phyloP scores from a whole-genome alignment of 1,284 basidiomycete genomes.

The Fereydounia khargensis region DNA sequence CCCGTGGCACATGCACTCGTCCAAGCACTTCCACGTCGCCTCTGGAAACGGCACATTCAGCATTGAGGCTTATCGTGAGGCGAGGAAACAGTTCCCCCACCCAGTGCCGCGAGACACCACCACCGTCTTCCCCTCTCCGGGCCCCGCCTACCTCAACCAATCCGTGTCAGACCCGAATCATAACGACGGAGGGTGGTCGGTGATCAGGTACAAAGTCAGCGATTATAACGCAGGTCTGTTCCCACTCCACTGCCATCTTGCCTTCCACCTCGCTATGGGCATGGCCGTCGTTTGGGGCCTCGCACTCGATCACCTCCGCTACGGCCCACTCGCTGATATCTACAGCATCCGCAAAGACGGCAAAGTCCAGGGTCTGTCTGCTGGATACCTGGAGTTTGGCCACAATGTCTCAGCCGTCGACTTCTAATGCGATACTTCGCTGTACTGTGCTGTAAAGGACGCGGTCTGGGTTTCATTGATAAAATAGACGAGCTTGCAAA shows the following conservation, averaged over 20 bases:
- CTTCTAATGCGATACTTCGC: too few species aligned
- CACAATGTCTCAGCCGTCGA: constrained; percentile 1
- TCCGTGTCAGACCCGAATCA: constrained; percentile 4
- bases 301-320: constrained; percentile 4
- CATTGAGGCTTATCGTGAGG: neutral
- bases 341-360: neutral
- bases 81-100: neutral
- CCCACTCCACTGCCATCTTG: constrained; percentile 33
- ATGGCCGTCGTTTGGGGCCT: constrained; percentile 34
- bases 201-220: constrained; percentile 32
- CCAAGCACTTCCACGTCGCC: constrained; percentile 28
- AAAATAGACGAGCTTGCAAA: too few species aligned
- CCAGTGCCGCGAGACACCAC: constrained; percentile 40
- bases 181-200: constrained; percentile 29
- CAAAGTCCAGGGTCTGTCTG: neutral
- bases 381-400: neutral
- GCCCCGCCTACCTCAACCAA: constrained; percentile 16
- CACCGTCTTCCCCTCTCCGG: constrained; percentile 23
- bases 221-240: constrained; percentile 11
- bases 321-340: neutral
- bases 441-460: too few species aligned
- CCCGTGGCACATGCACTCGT: constrained; percentile 39
- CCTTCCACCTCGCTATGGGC: constrained; percentile 38
- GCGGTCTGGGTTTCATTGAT: too few species aligned
- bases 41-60: constrained; percentile 27